Base-by-base conservation (phyloP, 1,284 basidiomycete species). In the Vanrija humicola region DNA sequence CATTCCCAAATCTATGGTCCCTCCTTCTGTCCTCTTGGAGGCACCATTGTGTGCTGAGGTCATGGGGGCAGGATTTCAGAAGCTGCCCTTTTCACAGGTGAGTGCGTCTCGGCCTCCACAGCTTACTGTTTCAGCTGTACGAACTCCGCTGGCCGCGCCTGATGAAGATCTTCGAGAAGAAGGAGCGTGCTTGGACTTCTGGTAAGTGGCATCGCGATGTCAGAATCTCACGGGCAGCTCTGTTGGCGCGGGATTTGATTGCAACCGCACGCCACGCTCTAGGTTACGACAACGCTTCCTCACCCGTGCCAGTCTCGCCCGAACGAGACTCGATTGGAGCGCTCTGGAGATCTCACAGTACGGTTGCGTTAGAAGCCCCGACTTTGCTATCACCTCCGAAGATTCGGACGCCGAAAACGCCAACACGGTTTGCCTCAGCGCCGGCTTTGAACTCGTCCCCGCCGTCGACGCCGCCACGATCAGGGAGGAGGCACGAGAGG, bases 61-160 rank as follows among this genome's bases (percentile, higher is more conserved):
- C 1, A 85, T 83, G 64, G 90, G 90, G 6, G 89, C 87, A 1
- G 86, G 89, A 0, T 93, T 91, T 67, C 86, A 86, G 40, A 87
- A 86, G 66, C 74, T 83, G 10, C 77, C 78, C 0, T 64, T 77
- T 25, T 82, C 81, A 63, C 77, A 80, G 60, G 88, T 89, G 52
- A 53, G 80, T 68, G 9, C 9, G 15, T 39, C 5, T 43, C 38
- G 25, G 19, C 6, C 21, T 23, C 9, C 3, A 1, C 15, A 14
- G 40, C 47, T 39, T 12, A 48, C 38, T 28, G 2, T 14, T 15
- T 3, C 63, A 90, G 87, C 80, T 85, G 59, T 92, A 91, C 66
- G 88, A 88, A 65, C 78, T 91, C 4, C 85, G 90, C 6, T 93
- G 88, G 73, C 88, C 90, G 0, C 81, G 90, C 43, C 79, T 91